Evolutionary conservation across 2,329 filamentous ascomycete genomes (phyloP), one percentile per base, ranked within the genome.

Genomic region (Nannizzia gypsea): DNA sequence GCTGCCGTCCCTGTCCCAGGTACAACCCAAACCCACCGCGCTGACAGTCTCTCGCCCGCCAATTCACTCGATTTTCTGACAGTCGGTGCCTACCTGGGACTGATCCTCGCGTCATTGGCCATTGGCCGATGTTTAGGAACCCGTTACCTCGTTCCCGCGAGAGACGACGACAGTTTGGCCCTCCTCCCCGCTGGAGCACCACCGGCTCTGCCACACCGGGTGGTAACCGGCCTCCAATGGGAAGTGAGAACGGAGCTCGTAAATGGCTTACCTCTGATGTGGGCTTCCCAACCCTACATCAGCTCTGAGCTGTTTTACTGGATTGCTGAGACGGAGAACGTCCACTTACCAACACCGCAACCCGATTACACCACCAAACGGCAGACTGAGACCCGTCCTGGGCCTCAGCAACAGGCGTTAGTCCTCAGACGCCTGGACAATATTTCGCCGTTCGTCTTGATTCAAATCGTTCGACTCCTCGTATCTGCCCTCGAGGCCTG

Each of bases 351-450:
- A 15, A 54, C 4, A 5, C 48, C 48, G 48, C 48, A 54, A 54
- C 48, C 48, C 48, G 48, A 15, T 31, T 31, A 54, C 28, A 54
- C 48, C 48, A 54, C 48, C 48, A 20, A 20, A 54, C 48, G 26
- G 48, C 48, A 54, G 48, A 54, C 24, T 54, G 26, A 26, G 48
- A 31, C 62, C 56, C 48, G 26, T 15, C 28, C 24, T 54, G 26
- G 48, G n/a, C 26, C 62, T 52, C 63, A 62, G 58, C 40, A 60
- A 40, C 62, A 60, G 60, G 65, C 64, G 56, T 61, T 65, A n/a
- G 64, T 65, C 58, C 58, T 60, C 50, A 62, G 60, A 22, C 64
- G 61, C 36, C 61, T 63, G 61, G 65, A 63, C 34, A 64, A 64
- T 50, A 59, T 66, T 50, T 63, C 64, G 15, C 64, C 61, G 42